Evolutionary conservation across 805 yeast genomes (phyloP), one percentile per base, ranked within the genome.

Genomic region (Candida golubevii): DNA sequence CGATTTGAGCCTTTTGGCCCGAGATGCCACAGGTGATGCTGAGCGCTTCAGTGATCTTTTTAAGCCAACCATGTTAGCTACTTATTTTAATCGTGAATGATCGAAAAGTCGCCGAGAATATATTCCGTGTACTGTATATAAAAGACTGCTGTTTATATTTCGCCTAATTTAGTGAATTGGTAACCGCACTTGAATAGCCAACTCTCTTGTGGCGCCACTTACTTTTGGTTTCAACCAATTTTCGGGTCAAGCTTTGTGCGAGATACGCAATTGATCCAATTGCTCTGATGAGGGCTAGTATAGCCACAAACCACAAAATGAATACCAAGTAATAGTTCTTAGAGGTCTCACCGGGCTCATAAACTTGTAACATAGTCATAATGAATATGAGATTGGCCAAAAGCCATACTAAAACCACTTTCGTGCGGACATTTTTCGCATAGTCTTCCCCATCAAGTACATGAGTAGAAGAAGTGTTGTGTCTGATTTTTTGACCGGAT

Each of bases 321-420:
- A 88, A 82, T 26, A 83, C 82, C 56, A 91, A 69, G 61, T 93
- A 93, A 43, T 77, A 78, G 69, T 93, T 90, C 18, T 51, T 51
- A 9, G 53, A 58, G 15, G 79, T 72, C 34, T 85, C 77, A 41
- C 81, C 82, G 2, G 90, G 78, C 7, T 75, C 69, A 58, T 83
- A 90, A 14, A 89, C 83, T 64, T 91, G 95, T 12, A 90, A 78
- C 65, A 93, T 83, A 7, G 93, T 80, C 90, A 91, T 84, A 36
- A 88, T 83, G 54, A 93, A 72, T 23, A 90, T 68, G 57, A 88
- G 68, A 62, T 93, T 93, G 26, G 85, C 72, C 38, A 90, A 73
- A 75, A 93, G 78, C 99, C 99, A 93, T n/a, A 80, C 67, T 57
- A 93, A 77, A n/a, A 93, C 99, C 41, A 93, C 97, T 53, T 93